Percentiles rank a stretch among this genome's conserved stretches.
Conservation (phyloP, 805 yeast species). For the Candida glaebosa region DNA sequence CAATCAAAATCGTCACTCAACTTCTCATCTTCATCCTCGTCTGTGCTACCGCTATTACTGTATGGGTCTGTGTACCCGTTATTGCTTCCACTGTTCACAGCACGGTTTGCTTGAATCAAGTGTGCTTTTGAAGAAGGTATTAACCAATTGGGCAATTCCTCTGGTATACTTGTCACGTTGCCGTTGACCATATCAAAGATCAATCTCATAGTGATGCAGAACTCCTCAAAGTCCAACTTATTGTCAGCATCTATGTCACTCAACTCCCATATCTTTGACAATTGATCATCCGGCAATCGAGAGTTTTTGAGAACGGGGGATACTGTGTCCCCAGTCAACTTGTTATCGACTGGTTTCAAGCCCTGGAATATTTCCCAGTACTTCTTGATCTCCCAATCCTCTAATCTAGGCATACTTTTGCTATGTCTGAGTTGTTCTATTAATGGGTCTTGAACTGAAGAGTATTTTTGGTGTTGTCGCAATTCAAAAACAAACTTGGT, state of each 20-base stretch:
- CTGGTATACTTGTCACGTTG: conserved; percentile 53
- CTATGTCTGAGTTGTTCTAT: neutral
- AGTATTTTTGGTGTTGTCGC: neutral
- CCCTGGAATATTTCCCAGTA: conserved; percentile 98
- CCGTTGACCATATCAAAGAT: conserved; percentile 90
- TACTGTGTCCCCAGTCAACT: conserved; percentile 80
- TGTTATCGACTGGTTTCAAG: conserved; percentile 74
- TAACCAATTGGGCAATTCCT: conserved; percentile 82
- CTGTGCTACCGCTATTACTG: conserved; percentile 21
- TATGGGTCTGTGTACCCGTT: conserved; percentile 6
- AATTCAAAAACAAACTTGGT: too few relatives aligned
- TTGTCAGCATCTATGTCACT: conserved; percentile 95
- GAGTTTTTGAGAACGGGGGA: conserved; percentile 87
- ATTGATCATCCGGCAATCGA: conserved; percentile 69
- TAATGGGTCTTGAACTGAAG: too few relatives aligned
- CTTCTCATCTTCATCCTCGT: conserved; percentile 62
- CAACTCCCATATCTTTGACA: conserved; percentile 84
- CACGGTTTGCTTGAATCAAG: conserved; percentile 77
- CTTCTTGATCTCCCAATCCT: conserved; percentile 93
- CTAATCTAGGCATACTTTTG: conserved; percentile 58
- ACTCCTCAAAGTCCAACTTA: conserved; percentile 90
- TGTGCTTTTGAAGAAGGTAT: conserved; percentile 88
- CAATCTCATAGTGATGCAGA: conserved; percentile 94
- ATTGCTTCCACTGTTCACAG: conserved; percentile 38
- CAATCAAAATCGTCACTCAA: conserved; percentile 79